Base-by-base conservation (phyloP, 192 early-diverging fungal genomes). In the Dispira parvispora region DNA sequence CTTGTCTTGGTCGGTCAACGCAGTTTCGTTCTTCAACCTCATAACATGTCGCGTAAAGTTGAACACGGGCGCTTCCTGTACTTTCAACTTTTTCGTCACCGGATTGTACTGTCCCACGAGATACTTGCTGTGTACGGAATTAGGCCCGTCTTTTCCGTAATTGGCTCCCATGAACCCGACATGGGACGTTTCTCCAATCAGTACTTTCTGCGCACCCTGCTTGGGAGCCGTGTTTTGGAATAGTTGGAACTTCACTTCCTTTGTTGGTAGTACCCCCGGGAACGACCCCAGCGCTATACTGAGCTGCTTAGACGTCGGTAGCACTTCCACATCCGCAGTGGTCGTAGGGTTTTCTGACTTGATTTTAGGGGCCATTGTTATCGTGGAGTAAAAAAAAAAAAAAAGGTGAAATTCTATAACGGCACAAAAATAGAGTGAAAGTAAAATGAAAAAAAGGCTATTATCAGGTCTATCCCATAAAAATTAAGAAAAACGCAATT, bases 61-160 rank as follows among this genome's bases (percentile, higher is more conserved):
- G 20, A 55, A 28, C 20, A 55, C 53, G 53, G 53, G 53, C 20
- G 53, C 23, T 28, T 55, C 53, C 53, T 55, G 53, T 13, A 55
- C 12, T 28, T 14, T 55, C 53, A 55, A 21, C 20, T 18, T 55
- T 13, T 26, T 21, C 12, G 53, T 55, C 12, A 26, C 53, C 20
- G 53, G 53, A 28, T 55, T 9, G 25, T 55, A 55, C 20, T 9
- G 25, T 21, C 53, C 53, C 12, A 55, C 11, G 1, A 55, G 53
- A 28, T 55, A 55, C 23, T 55, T 55, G 53, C 53, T 25, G 21
- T 27, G 28, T 3, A 21, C 3, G 3, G 53, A 28, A 23, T 28
- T 25, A 9, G 53, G 25, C 3, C 53, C 20, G 12, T 14, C 3
- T 9, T 18, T 13, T 12, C 53, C 53, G 23, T 21, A 55, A 28